Base-by-base conservation (phyloP, 2,329 filamentous ascomycete species). In the Trichoderma polysporum region DNA sequence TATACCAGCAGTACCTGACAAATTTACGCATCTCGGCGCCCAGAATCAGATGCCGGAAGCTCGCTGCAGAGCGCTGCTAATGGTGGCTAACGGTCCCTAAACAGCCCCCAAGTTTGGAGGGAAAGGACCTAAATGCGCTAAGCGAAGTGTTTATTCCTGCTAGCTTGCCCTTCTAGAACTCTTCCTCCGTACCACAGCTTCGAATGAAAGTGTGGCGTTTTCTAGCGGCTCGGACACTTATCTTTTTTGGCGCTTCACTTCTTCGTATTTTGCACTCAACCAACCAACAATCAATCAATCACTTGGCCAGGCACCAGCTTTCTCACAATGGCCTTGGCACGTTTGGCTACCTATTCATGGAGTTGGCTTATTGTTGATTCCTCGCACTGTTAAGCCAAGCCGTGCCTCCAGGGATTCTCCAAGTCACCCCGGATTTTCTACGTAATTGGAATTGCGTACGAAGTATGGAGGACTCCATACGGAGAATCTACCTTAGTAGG, bases 81-180 rank as follows among this genome's bases (percentile, higher is more conserved):
- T 3, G 15, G 12, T 15, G 25, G 25, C 47, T 27, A 31, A 13
- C 35, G 22, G 15, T 22, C 39, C 15, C 33, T 31, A 41, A 45
- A 6, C 25, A 54, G 45, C 25, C 47, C 47, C 49, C 33, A 27
- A 59, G 10, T n/a, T 31, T 17, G 25, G 17, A 59, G 56, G 1
- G 9, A 49, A 47, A 59, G 13, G 56, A 12, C 37, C 56, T 22
- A 59, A 53, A 31, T 39, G 47, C 59, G 45, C 58, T 33, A 53
- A 53, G 31, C 59, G 49, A 35, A 25, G 49, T 53, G 49, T 47
- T 63, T 63, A 53, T 63, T 59, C 25, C 35, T 63, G 35, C 37
- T 53, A 53, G 59, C 47, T 31, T 35, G 35, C 59, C 35, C 59
- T 63, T 63, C 59, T 63, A 63, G 59, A 63, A 63, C 33, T 1